A percentile compares a stretch with the other conserved stretches of the same genome.
phyloP scores from a whole-genome alignment of 192 early-diverging fungal species.

The Backusella sp. region DNA sequence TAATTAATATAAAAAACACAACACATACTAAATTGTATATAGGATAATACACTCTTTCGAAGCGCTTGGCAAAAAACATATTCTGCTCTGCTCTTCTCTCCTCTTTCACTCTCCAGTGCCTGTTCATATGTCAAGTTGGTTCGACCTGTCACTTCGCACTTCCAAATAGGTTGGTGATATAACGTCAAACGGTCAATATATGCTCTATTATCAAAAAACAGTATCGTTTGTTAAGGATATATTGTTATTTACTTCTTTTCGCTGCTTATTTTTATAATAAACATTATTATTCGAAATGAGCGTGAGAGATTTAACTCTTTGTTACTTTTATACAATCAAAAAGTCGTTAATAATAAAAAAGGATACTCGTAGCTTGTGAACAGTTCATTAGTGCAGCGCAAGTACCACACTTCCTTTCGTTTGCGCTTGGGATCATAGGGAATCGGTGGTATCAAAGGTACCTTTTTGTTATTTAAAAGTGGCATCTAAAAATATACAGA shows the following conservation, averaged over 20 bases:
- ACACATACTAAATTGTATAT: conserved; percentile 74
- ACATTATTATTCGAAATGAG: background rate
- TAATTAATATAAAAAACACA: background rate
- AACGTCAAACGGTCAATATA: conserved; percentile 37
- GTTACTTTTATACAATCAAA: background rate
- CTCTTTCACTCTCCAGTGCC: conserved; percentile 77
- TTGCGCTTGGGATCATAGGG: conserved; percentile 26
- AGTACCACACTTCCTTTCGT: conserved; percentile 29
- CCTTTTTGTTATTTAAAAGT: conserved; percentile 21
- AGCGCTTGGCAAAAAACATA: conserved; percentile 69
- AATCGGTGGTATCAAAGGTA: conserved; percentile 12
- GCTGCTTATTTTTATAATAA: background rate
- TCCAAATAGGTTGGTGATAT: conserved; percentile 74
- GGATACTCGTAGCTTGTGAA: conserved; percentile 60
- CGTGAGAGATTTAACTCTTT: background rate
- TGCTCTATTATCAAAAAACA: background rate
- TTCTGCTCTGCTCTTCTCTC: conserved; percentile 56
- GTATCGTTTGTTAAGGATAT: background rate
- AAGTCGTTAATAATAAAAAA: conserved; percentile 11
- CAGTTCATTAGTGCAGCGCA: conserved; percentile 55
- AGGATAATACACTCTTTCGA: conserved; percentile 55
- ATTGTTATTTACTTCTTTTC: background rate
- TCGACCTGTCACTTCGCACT: conserved; percentile 76
- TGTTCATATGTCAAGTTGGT: conserved; percentile 77
- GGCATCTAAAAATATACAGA: conserved; percentile 17